Evolutionary conservation across 306 rosid genomes (phyloP).

Genomic region (Prosopis cineraria): DNA sequence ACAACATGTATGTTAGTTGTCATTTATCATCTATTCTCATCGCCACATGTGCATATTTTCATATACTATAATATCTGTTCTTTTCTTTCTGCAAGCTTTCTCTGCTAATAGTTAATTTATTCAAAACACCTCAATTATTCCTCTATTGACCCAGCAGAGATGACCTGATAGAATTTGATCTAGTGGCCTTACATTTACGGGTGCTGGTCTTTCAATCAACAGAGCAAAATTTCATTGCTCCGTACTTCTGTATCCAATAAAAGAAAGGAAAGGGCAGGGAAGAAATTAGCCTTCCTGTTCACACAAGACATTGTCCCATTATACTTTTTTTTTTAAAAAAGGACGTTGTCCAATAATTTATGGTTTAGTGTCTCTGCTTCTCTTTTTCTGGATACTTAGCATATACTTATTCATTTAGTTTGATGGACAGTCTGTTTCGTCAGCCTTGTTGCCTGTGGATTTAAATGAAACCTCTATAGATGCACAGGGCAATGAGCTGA

Average conservation of each 20-base stretch:
- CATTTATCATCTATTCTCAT: neutral
- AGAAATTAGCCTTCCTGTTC: neutral
- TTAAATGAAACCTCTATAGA: conserved; percentile 39
- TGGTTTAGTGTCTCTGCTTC: neutral
- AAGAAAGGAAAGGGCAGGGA: neutral
- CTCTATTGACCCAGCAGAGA: neutral
- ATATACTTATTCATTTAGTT: conserved; percentile 6
- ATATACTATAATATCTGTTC: neutral
- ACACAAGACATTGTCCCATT: no score
- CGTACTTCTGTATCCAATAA: neutral
- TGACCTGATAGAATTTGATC: conserved; percentile 1
- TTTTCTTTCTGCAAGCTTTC: neutral
- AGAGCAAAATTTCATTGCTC: conserved; percentile 3
- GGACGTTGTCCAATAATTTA: neutral
- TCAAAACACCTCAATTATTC: neutral
- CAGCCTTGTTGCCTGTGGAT: conserved; percentile 54
- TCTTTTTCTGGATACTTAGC: conserved; percentile 7
- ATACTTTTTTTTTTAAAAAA: no score
- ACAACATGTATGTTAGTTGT: neutral
- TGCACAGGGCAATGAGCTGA: conserved; percentile 41
- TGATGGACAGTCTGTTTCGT: conserved; percentile 28
- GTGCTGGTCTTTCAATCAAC: neutral
- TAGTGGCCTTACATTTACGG: neutral
- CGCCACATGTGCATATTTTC: neutral
- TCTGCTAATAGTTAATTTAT: neutral